phyloP scores from a whole-genome alignment of 768 basidiomycete species.

The Botryobasidium botryosum region DNA sequence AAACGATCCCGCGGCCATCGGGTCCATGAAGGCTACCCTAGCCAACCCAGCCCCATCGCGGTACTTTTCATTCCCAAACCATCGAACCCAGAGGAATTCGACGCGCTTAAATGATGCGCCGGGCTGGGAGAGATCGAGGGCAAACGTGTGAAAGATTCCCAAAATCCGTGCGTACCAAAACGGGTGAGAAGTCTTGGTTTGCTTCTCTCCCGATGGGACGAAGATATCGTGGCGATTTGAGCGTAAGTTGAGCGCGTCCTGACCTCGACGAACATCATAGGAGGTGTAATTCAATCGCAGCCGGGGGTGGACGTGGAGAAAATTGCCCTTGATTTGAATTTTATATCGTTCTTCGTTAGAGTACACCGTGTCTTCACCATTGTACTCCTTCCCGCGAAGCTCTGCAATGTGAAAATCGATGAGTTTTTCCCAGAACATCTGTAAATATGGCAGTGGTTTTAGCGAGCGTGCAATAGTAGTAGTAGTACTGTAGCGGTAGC shows the following conservation, averaged over 20 bases:
- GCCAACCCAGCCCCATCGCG: constrained; percentile 23
- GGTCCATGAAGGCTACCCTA: too few relatives aligned
- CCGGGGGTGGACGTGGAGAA: not conserved
- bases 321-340: not conserved
- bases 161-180: constrained; percentile 14
- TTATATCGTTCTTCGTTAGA: not conserved
- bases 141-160: constrained; percentile 1
- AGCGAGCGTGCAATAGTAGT: not conserved
- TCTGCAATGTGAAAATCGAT: not conserved
- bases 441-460: too few relatives aligned
- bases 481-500: not conserved
- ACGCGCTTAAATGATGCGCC: constrained; percentile 27
- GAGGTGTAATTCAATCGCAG: constrained; percentile 7
- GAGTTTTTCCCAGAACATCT: not conserved
- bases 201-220: not conserved
- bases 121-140: not conserved
- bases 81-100: too few relatives aligned
- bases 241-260: constrained; percentile 4
- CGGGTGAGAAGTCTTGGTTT: constrained; percentile 13
- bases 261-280: constrained; percentile 4
- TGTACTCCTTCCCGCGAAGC: not conserved
- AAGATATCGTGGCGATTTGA: not conserved
- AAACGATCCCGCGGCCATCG: constrained; percentile 20
- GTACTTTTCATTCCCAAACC: constrained; percentile 20
- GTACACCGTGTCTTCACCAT: not conserved